phyloP scores from a whole-genome alignment of 768 basidiomycete genomes.

The Gautieria morchelliformis region DNA sequence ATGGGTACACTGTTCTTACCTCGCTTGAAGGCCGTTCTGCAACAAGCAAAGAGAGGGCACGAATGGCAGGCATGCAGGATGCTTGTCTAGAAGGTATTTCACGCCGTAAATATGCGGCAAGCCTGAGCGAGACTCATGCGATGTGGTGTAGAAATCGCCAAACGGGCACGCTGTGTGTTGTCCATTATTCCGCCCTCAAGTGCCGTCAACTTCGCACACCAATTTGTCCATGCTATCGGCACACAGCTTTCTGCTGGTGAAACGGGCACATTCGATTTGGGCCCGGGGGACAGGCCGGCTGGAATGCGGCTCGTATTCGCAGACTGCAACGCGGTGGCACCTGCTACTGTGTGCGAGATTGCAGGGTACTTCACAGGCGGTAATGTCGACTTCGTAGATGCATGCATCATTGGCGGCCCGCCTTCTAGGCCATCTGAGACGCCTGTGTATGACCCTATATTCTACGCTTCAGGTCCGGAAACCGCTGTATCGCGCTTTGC shows the following conservation, averaged over 20 bases:
- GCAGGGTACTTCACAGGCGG: slow-evolving; percentile 34
- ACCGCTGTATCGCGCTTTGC: slow-evolving; percentile 30
- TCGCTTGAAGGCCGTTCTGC: slow-evolving; percentile 45
- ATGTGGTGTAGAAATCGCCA: not conserved
- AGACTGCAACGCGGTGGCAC: slow-evolving; percentile 52
- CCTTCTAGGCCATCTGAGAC: slow-evolving; percentile 22
- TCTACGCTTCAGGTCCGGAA: slow-evolving; percentile 41
- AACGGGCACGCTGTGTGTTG: slow-evolving; percentile 36
- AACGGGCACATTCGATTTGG: slow-evolving; percentile 7
- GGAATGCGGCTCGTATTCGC: slow-evolving; percentile 28
- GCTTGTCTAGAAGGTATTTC: slow-evolving; percentile 10
- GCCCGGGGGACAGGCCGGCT: not conserved
- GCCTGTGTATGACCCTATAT: slow-evolving; percentile 38
- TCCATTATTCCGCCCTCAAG: slow-evolving; percentile 48
- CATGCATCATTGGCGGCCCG: slow-evolving; percentile 47
- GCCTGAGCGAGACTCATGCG: not conserved
- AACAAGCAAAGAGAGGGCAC: slow-evolving; percentile 38
- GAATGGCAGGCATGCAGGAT: slow-evolving; percentile 41
- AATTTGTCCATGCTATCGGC: slow-evolving; percentile 1
- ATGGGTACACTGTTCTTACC: slow-evolving; percentile 47
- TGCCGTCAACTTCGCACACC: slow-evolving; percentile 12
- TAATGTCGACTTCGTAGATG: slow-evolving; percentile 37
- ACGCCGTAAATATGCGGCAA: not conserved
- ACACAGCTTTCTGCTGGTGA: slow-evolving; percentile 25
- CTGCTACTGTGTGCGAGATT: slow-evolving; percentile 39